phyloP scores from a whole-genome alignment of 1,139 yeast genomes.

The Yamadazyma trypodendri region DNA sequence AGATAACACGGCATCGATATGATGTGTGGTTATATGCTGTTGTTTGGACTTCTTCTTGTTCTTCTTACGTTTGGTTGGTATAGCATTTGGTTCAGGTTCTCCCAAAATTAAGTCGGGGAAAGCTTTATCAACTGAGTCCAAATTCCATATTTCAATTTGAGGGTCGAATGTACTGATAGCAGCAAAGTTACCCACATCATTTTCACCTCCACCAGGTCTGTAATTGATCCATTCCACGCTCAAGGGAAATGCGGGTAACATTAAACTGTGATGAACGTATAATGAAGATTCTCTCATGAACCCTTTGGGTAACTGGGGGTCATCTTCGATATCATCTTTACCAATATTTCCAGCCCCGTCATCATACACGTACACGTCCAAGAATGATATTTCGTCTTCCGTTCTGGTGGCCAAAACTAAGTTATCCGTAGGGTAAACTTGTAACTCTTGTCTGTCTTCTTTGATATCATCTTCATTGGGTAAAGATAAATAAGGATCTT shows the following conservation, averaged over 20 bases:
- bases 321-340: constrained; percentile 60
- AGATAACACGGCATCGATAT: constrained; percentile 91
- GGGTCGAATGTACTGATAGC: constrained; percentile 98
- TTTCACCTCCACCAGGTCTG: constrained; percentile 44
- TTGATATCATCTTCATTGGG: constrained; percentile 63
- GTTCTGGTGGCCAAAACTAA: constrained; percentile 90
- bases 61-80: constrained; percentile 40
- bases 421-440: constrained; percentile 87
- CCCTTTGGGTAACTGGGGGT: constrained; percentile 65
- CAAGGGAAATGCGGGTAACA: constrained; percentile 96
- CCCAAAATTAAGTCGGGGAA: constrained; percentile 94
- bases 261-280: constrained; percentile 93
- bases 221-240: constrained; percentile 94
- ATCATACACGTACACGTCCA: constrained; percentile 92
- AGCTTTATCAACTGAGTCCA: constrained; percentile 88
- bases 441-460: constrained; percentile 80
- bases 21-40: constrained; percentile 70
- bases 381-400: constrained; percentile 88
- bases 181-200: constrained; percentile 79
- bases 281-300: constrained; percentile 69
- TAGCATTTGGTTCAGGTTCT: constrained; percentile 57
- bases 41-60: constrained; percentile 50
- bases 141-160: constrained; percentile 94
- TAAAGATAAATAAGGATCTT: constrained; percentile 73
- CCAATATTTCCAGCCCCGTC: constrained; percentile 88